A percentile compares a stretch with the other conserved stretches of the same genome.
phyloP scores from a whole-genome alignment of 257 asterid genomes.

The Apocynum venetum region DNA sequence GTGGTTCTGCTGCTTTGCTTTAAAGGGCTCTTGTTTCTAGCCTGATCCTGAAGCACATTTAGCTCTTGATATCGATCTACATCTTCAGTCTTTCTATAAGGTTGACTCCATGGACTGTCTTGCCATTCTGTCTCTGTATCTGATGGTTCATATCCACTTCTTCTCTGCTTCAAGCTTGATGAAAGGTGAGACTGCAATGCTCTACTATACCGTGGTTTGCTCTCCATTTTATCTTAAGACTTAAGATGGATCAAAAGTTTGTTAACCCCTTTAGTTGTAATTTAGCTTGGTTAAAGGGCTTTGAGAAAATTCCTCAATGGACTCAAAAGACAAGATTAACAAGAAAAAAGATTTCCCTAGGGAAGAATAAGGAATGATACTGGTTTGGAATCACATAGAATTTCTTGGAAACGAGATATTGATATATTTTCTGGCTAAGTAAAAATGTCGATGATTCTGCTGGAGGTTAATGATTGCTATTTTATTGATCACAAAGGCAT shows the following conservation, averaged over 20 bases:
- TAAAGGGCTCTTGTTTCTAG: conserved; percentile 20
- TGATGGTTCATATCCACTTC: conserved; percentile 68
- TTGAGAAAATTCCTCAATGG: background rate
- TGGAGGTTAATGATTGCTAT: background rate
- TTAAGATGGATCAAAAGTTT: background rate
- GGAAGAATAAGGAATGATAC: conserved; percentile 5
- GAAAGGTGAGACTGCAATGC: conserved; percentile 22
- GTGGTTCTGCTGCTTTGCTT: background rate
- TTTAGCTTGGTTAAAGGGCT: background rate
- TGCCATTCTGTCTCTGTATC: conserved; percentile 57
- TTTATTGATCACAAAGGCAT: background rate
- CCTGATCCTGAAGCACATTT: conserved; percentile 5
- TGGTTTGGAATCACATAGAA: background rate
- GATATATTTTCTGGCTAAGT: background rate
- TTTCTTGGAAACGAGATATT: background rate
- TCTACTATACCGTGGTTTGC: conserved; percentile 8
- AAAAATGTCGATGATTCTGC: background rate
- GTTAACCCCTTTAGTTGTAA: background rate
- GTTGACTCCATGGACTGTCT: conserved; percentile 38
- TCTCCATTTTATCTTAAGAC: conserved; percentile 21
- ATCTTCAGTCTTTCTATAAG: background rate
- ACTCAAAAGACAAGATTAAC: background rate
- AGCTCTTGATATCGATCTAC: background rate
- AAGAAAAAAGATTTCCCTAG: background rate
- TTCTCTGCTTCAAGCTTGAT: conserved; percentile 22